Evolutionary conservation across 345 rosid genomes (phyloP).

Genomic region (Noccaea bulbosa): DNA sequence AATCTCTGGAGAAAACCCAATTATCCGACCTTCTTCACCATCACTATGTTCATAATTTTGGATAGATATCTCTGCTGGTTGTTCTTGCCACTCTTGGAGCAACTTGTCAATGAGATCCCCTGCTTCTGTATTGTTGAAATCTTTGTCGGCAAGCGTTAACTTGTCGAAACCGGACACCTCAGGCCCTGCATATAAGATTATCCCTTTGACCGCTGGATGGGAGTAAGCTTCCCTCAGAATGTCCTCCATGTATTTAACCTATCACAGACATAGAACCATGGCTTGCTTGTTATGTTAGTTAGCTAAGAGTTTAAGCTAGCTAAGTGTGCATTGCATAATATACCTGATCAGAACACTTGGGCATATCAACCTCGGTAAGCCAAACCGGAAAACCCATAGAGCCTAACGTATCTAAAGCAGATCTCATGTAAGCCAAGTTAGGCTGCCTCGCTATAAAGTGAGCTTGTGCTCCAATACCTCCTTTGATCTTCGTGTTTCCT

Average conservation of each 20-base stretch:
- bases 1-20: slow-evolving; percentile 30
- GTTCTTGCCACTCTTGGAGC: slow-evolving; percentile 54
- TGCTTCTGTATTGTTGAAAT: slow-evolving; percentile 53
- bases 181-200: slow-evolving; percentile 64
- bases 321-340: neutral
- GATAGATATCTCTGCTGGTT: slow-evolving; percentile 2
- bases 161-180: slow-evolving; percentile 52
- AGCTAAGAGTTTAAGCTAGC: slow-evolving; percentile 23
- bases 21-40: slow-evolving; percentile 37
- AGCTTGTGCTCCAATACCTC: slow-evolving; percentile 75
- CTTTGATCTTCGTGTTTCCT: slow-evolving; percentile 48
- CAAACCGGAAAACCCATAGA: slow-evolving; percentile 68
- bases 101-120: slow-evolving; percentile 72
- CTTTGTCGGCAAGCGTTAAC: slow-evolving; percentile 47
- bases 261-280: neutral
- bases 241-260: slow-evolving; percentile 62
- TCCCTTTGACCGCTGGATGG: slow-evolving; percentile 69
- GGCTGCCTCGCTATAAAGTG: slow-evolving; percentile 57
- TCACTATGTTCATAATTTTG: slow-evolving; percentile 5
- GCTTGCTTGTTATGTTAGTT: slow-evolving; percentile 4
- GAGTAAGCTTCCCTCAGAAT: slow-evolving; percentile 66
- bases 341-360: slow-evolving; percentile 52
- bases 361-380: slow-evolving; percentile 71
- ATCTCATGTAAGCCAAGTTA: slow-evolving; percentile 70
- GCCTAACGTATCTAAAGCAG: slow-evolving; percentile 58